Conservation (phyloP, 139 green algal genomes). For the Zygnema cylindricum region DNA sequence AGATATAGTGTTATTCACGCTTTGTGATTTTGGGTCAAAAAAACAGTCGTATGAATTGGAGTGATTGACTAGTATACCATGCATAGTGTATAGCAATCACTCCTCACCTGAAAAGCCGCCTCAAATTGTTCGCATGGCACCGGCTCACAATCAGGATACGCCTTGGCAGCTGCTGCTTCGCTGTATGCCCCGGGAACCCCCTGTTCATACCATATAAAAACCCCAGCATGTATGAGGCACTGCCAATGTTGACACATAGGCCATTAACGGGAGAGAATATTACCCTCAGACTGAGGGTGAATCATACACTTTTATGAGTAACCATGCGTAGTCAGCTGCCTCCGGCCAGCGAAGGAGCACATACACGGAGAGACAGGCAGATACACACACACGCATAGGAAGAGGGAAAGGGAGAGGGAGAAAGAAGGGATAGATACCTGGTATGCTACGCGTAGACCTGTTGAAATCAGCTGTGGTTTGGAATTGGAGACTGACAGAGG, state of each 20-base stretch:
- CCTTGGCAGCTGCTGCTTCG: constrained; percentile 84
- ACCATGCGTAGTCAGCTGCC: too few relatives aligned
- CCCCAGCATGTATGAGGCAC: neutral
- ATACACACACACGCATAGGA: too few relatives aligned
- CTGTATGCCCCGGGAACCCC: constrained; percentile 94
- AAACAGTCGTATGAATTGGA: too few relatives aligned
- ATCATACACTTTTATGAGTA: neutral
- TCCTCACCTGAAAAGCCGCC: constrained; percentile 84
- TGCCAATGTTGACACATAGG: neutral
- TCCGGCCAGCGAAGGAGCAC: too few relatives aligned
- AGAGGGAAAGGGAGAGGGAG: constrained; percentile 2
- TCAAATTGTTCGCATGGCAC: constrained; percentile 96
- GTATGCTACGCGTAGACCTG: constrained; percentile 2
- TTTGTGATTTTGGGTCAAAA: too few relatives aligned
- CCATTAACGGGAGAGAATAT: neutral
- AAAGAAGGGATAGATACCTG: constrained; percentile 15
- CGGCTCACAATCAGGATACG: constrained; percentile 79
- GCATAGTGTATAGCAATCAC: too few relatives aligned
- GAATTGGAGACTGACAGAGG: neutral
- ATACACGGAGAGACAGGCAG: too few relatives aligned
- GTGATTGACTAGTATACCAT: too few relatives aligned
- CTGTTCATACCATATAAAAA: constrained; percentile 64
- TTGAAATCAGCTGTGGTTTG: neutral
- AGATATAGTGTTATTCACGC: too few relatives aligned
- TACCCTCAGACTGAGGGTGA: neutral